A percentile compares a stretch with the other conserved stretches of the same genome.
These are phyloP conservation scores for Aspergillus sp. DNA, from an alignment of 2,329 filamentous ascomycete species.

Conservation along the genomic window DNA sequence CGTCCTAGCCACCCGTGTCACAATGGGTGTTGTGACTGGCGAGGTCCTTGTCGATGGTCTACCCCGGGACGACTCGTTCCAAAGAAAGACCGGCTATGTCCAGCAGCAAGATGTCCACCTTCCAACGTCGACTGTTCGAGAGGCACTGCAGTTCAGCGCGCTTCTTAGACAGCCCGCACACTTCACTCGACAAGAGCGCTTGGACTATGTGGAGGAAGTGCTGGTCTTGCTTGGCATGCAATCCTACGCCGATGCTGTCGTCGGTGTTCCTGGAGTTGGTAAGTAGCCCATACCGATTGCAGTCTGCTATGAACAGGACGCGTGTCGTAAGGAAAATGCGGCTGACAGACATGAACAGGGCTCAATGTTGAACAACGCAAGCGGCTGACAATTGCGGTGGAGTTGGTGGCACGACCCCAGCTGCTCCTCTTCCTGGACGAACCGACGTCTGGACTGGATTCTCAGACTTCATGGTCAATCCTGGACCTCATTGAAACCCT, in stretches of 20 bases:
- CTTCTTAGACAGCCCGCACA: slow-evolving; percentile 78
- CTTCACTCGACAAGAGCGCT: slow-evolving; percentile 72
- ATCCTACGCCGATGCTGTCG: slow-evolving; percentile 83
- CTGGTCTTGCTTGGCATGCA: slow-evolving; percentile 90
- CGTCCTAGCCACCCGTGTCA: slow-evolving; percentile 78
- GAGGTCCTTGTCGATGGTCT: slow-evolving; percentile 79
- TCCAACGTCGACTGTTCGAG: slow-evolving; percentile 79
- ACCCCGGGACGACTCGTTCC: slow-evolving; percentile 76
- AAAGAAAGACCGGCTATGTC: slow-evolving; percentile 87
- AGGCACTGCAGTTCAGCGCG: slow-evolving; percentile 83
- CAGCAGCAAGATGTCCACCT: slow-evolving; percentile 92
- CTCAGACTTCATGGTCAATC: slow-evolving; percentile 91
- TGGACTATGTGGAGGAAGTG: slow-evolving; percentile 84
- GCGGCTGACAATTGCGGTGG: slow-evolving; percentile 91
- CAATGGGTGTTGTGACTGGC: slow-evolving; percentile 84
- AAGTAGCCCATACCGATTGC: no score
- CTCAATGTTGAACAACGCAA: slow-evolving; percentile 65
- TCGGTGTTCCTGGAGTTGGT: slow-evolving; percentile 74
- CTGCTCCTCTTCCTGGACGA: slow-evolving; percentile 91
- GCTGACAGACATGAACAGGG: slow-evolving; percentile 26
- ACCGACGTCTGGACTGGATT: slow-evolving; percentile 92
- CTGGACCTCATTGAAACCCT: slow-evolving; percentile 84
- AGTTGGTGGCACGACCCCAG: slow-evolving; percentile 86
- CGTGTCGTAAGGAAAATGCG: no score
- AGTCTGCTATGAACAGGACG: no score